Evolutionary conservation across 805 yeast species (phyloP).

Genomic region (Ogataea saltuana): DNA sequence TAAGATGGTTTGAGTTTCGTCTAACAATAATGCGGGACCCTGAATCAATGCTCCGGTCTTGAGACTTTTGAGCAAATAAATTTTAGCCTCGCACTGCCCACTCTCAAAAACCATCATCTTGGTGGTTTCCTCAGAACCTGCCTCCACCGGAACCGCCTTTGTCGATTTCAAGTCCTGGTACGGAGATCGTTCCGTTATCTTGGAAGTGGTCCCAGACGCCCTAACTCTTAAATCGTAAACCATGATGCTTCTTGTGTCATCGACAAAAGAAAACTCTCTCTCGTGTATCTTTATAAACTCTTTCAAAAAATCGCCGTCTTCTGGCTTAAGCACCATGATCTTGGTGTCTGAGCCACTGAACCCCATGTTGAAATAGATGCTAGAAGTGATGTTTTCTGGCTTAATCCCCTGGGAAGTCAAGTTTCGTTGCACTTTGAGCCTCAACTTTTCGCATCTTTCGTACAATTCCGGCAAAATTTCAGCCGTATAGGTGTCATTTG

Average conservation of each 20-base stretch:
- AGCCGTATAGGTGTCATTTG: constrained; percentile 14
- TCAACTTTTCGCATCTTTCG: constrained; percentile 22
- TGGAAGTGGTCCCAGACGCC: constrained; percentile 70
- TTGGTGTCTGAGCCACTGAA: constrained; percentile 82
- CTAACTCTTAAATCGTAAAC: constrained; percentile 64
- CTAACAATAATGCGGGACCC: constrained; percentile 47
- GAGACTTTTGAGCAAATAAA: constrained; percentile 51
- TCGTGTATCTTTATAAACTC: constrained; percentile 55
- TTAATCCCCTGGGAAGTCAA: constrained; percentile 34
- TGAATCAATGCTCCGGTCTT: constrained; percentile 46
- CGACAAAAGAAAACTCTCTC: constrained; percentile 67
- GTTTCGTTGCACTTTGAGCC: constrained; percentile 21
- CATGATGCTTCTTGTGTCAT: constrained; percentile 53
- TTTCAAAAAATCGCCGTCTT: constrained; percentile 37
- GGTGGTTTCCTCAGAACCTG: constrained; percentile 52
- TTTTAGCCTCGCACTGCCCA: constrained; percentile 32
- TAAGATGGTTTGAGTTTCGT: constrained; percentile 38
- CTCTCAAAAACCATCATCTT: constrained; percentile 37
- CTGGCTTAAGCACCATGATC: constrained; percentile 52
- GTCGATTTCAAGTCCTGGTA: constrained; percentile 41
- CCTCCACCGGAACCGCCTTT: constrained; percentile 76
- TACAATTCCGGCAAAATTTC: constrained; percentile 15
- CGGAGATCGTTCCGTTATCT: constrained; percentile 14
- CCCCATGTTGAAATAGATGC: constrained; percentile 63
- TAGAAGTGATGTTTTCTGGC: constrained; percentile 11